Base-by-base conservation (phyloP, 306 rosid species). In the Cicer judaicum region DNA sequence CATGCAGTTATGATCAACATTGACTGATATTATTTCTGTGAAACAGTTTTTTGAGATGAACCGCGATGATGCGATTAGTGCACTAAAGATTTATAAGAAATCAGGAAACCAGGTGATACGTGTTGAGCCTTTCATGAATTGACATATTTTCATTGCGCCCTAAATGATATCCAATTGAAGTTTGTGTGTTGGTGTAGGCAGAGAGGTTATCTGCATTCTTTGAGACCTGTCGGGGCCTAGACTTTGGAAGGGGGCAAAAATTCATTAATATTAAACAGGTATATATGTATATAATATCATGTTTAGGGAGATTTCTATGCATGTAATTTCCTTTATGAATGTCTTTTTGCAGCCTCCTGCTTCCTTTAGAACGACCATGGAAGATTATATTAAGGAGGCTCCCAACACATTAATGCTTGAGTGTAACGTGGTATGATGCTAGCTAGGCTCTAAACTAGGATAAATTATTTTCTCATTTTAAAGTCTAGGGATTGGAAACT, bases 41-140 rank as follows among this genome's bases (percentile, higher is more conserved):
- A 65, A 59, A 14, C 87, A 93, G 98, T 91, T 89, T 80, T 93
- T 93, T 68, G 98, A 91, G 90, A 93, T 93, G 98, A 81, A 82
- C 64, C 94, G 68, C 7, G 57, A 74, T 62, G 93, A 91, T 64
- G 98, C 98, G 70, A 3, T 81, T 73, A 89, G 69, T 70, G 93
- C 97, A 41, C 85, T 91, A 16, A 87, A 89, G 67, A 89, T 93
- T 72, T 93, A 93, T 77, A 59, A 81, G 78, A 87, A 80, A 76
- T 91, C 98, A 34, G 88, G 89, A 40, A 89, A 67, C 74, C 96
- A 93, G 98, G 98, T 91, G 88, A 18, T 16, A 1, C 10, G 19
- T 38, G 29, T 63, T 34, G 3, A 60, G 38, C 36, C 29, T 44
- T 21, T 49, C 70, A 46, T 13, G 36, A 54, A 16, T 54, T 6